Evolutionary conservation across 352 stramenopile genomes (phyloP).

Genomic region (Peronospora belbahrii): DNA sequence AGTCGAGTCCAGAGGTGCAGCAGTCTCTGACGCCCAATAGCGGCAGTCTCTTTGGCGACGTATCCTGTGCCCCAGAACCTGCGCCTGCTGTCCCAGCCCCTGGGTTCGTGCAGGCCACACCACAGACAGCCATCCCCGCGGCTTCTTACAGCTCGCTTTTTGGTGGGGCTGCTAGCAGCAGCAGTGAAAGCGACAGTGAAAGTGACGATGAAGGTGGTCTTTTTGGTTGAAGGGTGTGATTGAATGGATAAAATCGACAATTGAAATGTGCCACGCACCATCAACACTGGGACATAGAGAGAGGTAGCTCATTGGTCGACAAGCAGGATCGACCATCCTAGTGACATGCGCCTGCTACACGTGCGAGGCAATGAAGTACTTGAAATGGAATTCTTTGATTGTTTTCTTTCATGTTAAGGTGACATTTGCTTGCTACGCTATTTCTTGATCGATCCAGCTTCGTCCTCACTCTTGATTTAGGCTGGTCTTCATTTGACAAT

Average conservation of each 20-base stretch:
- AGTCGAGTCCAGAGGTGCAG: conserved; percentile 18
- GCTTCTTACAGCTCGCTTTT: conserved; percentile 60
- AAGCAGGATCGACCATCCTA: conserved; percentile 15
- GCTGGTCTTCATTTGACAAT: conserved; percentile 6
- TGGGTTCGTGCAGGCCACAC: conserved; percentile 23
- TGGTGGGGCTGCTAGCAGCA: conserved; percentile 40
- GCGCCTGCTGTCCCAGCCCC: conserved; percentile 13
- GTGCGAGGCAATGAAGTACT: conserved; percentile 9
- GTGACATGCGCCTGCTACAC: conserved; percentile 10
- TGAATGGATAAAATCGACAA: conserved; percentile 39
- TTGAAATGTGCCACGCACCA: conserved; percentile 6
- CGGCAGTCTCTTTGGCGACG: conserved; percentile 26
- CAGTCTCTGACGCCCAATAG: conserved; percentile 10
- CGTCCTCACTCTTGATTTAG: conserved; percentile 5
- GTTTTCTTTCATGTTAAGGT: conserved; percentile 15
- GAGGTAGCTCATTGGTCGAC: conserved; percentile 15
- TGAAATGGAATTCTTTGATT: conserved; percentile 17
- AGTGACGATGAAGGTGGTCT: conserved; percentile 72
- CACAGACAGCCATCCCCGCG: conserved; percentile 14
- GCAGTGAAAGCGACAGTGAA: conserved; percentile 57
- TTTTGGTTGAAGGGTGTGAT: conserved; percentile 71
- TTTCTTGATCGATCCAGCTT: conserved; percentile 16
- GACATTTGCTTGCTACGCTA: conserved; percentile 19
- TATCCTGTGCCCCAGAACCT: conserved; percentile 10
- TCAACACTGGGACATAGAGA: conserved; percentile 16